Percentiles rank a stretch among this genome's conserved stretches.
These are phyloP conservation scores for Ramaria sp. DNA, from an alignment of 768 basidiomycete species.

Conservation along the genomic window DNA sequence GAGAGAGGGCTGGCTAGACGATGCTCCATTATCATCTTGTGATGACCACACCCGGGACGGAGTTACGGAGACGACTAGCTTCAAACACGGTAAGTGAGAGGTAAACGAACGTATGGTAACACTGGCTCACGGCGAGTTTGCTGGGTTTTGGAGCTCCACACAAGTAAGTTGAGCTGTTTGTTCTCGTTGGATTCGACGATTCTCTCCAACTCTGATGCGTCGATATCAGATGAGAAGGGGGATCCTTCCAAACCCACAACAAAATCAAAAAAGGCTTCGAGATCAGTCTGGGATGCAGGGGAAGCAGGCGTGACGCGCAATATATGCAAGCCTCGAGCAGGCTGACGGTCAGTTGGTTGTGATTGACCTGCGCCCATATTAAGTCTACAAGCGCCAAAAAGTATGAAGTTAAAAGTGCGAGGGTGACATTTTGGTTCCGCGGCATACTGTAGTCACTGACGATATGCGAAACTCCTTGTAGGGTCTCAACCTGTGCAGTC, in stretches of 20 bases:
- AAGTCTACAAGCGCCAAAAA: not conserved
- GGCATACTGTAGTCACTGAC: no score
- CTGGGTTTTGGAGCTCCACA: slow-evolving; percentile 78
- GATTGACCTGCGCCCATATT: slow-evolving; percentile 11
- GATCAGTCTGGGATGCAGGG: slow-evolving; percentile 75
- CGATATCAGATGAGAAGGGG: slow-evolving; percentile 43
- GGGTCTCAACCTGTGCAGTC: no score
- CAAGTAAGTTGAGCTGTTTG: slow-evolving; percentile 52
- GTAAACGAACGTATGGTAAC: not conserved
- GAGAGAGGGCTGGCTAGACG: slow-evolving; percentile 65
- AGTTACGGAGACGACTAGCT: slow-evolving; percentile 65
- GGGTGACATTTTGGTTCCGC: not conserved
- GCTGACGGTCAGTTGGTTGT: slow-evolving; percentile 26
- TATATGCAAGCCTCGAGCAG: slow-evolving; percentile 69
- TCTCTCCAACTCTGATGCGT: slow-evolving; percentile 60
- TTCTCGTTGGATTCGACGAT: slow-evolving; percentile 81
- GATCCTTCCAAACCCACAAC: slow-evolving; percentile 84
- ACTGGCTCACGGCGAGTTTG: slow-evolving; percentile 49
- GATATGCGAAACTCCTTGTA: no score
- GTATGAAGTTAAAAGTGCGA: not conserved
- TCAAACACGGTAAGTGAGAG: not conserved
- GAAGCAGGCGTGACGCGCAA: slow-evolving; percentile 82
- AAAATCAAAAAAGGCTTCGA: slow-evolving; percentile 96
- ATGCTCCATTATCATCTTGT: slow-evolving; percentile 29
- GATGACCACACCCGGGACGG: slow-evolving; percentile 81